Evolutionary conservation across 257 asterid genomes (phyloP), one percentile per base, ranked within the genome.

Genomic region (Galeopsis tetrahit): DNA sequence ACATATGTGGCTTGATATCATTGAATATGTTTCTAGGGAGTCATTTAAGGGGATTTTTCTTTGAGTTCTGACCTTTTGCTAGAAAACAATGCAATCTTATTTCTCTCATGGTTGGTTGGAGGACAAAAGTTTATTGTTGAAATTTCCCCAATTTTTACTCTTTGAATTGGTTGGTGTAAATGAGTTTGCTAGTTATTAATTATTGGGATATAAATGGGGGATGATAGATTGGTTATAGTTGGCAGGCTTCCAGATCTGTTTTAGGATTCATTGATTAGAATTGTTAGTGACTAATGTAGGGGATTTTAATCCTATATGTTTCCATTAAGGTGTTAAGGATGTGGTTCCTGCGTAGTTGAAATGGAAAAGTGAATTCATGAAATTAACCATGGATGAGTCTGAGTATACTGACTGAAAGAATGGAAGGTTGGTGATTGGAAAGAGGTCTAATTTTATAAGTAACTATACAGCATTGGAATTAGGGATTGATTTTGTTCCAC

Each of bases 321-420:
- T 76, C 17, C 17, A 3, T 28, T 15, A 49, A 34, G 42, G 5
- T 57, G 5, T 28, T 15, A 49, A 34, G 42, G 5, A 66, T 31
- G 58, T 21, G 56, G 33, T 62, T 68, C 49, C 14, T 68, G 61
- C 61, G 51, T 38, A 56, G 72, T 43, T 42, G 55, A 34, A 34
- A 52, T 58, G 51, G 38, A 62, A 66, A 42, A 17, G 57, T 32
- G 31, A 49, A 14, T 57, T 66, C 42, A 62, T 63, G 70, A 39
- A 48, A 44, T 69, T 11, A 63, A 36, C 44, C 6, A 4, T 6
- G 42, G 53, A 32, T 35, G 13, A 36, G 35, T 42, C 46, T n/a
- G 33, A 35, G 28, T 35, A 5, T 5, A 10, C 31, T 28, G 62
- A 38, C 4, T 62, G 42, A 17, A 69, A 7, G 64, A 63, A 57